These are phyloP conservation scores for Fusarium sp. DNA, from an alignment of 2,329 filamentous ascomycete genomes.

Conservation along the genomic window DNA sequence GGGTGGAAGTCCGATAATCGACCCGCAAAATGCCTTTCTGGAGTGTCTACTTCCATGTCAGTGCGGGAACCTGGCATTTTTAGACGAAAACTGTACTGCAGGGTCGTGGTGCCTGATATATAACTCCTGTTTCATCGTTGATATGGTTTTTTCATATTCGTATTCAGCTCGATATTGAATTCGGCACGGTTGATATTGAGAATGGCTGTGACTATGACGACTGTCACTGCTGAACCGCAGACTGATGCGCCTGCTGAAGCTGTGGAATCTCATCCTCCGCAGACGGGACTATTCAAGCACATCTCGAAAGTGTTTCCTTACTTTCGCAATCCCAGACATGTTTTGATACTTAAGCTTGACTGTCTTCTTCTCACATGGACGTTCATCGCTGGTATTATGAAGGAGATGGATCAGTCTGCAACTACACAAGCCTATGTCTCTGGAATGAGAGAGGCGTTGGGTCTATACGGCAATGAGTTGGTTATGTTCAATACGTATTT, in stretches of 20 bases:
- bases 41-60: slow-evolving; percentile 13
- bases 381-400: slow-evolving; percentile 54
- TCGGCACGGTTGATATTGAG: neutral
- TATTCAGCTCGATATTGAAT: too few relatives aligned
- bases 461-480: slow-evolving; percentile 65
- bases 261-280: slow-evolving; percentile 15
- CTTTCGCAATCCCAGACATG: slow-evolving; percentile 52
- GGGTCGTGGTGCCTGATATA: slow-evolving; percentile 25
- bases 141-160: neutral
- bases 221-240: slow-evolving; percentile 1
- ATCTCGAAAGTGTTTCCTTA: slow-evolving; percentile 38
- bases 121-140: slow-evolving; percentile 28
- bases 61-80: slow-evolving; percentile 8
- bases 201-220: slow-evolving; percentile 17
- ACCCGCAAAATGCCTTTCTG: slow-evolving; percentile 36
- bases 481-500: slow-evolving; percentile 67
- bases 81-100: slow-evolving; percentile 9
- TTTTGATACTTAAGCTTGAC: slow-evolving; percentile 54
- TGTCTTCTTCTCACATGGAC: slow-evolving; percentile 54
- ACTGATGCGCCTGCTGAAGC: slow-evolving; percentile 3
- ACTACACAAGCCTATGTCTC: slow-evolving; percentile 56
- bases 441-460: slow-evolving; percentile 51
- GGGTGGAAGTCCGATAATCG: slow-evolving; percentile 11
- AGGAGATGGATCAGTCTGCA: slow-evolving; percentile 56
- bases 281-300: slow-evolving; percentile 39